Evolutionary conservation across 306 rosid genomes (phyloP), one percentile per base, ranked within the genome.

Genomic region (Aeschynomene evenia): DNA sequence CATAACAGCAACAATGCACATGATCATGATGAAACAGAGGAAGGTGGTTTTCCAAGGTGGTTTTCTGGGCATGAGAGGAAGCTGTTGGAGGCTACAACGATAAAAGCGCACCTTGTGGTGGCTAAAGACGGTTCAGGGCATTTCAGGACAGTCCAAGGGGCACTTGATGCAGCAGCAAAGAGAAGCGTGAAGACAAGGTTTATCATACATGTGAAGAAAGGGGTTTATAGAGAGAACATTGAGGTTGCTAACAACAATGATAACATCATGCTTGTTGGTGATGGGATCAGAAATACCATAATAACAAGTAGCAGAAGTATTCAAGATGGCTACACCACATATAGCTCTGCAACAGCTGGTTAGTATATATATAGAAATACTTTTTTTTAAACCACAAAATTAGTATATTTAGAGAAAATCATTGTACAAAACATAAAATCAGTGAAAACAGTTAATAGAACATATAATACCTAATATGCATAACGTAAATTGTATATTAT

Each of bases 301-400:
- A 92, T 92, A 43, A 77, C 96, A 0, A 26, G 86, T 50, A 11
- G 85, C 18, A 85, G 89, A 66, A 86, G 96, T 54, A 89, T 84
- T 61, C 71, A 70, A 11, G 93, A 42, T 5, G 96, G 96, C 12
- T 75, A 18, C 63, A 92, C 96, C 50, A 92, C 96, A n/a, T 92
- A 83, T 60, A 83, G 83, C 46, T 89, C 96, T 21, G 98, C 98
- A 40, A 92, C 98, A 2, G 98, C 96, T 0, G 96, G 98, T 87
- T 5, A 60, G 72, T 20, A 1, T 37, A 37, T 11, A 61, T 50
- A 18, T n/a, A n/a, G n/a, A n/a, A n/a, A n/a, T n/a, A n/a, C n/a
- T n/a, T n/a, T n/a, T n/a, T n/a, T n/a, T n/a, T n/a, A n/a, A n/a
- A n/a, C n/a, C n/a, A n/a, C n/a, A n/a, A n/a, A n/a, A n/a, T n/a